These are phyloP conservation scores for Dioszegia hungarica DNA, from an alignment of 768 basidiomycete species.

Conservation along the genomic window DNA sequence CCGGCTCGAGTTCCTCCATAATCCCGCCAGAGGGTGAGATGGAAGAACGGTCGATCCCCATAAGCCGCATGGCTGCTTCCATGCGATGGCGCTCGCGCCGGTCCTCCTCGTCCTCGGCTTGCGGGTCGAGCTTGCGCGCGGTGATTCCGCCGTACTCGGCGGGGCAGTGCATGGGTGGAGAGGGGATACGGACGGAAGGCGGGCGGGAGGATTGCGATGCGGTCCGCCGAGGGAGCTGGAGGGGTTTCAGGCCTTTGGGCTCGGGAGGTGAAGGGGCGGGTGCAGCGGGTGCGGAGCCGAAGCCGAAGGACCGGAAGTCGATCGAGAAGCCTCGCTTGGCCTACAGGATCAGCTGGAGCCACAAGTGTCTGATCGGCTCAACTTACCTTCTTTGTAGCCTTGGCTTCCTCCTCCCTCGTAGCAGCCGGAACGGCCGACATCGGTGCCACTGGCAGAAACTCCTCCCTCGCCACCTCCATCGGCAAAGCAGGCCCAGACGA, in stretches of 20 bases:
- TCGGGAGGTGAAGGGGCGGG: not conserved
- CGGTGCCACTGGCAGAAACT: not conserved
- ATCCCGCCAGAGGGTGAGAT: not conserved
- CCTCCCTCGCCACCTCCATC: not conserved
- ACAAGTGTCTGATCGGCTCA: not conserved
- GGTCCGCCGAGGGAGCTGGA: conserved; percentile 6
- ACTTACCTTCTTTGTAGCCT: conserved; percentile 37
- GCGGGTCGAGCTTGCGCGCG: conserved; percentile 74
- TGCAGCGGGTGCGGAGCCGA: conserved; percentile 18
- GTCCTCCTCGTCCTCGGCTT: conserved; percentile 83
- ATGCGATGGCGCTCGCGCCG: conserved; percentile 77
- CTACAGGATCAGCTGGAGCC: conserved; percentile 15
- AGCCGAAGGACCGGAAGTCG: conserved; percentile 43
- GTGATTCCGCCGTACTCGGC: not conserved
- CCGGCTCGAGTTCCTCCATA: not conserved
- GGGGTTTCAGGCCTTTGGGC: conserved; percentile 11
- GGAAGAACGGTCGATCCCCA: conserved; percentile 67
- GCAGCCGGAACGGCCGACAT: not conserved
- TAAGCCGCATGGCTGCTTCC: conserved; percentile 84
- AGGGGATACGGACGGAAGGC: conserved; percentile 4
- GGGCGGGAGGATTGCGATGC: not conserved
- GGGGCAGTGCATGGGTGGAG: not conserved
- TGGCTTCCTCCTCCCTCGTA: conserved; percentile 19
- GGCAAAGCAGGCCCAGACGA: not conserved
- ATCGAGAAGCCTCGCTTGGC: conserved; percentile 43